Base-by-base conservation (phyloP, 139 green algal species). In the Coelastrella sp. region DNA sequence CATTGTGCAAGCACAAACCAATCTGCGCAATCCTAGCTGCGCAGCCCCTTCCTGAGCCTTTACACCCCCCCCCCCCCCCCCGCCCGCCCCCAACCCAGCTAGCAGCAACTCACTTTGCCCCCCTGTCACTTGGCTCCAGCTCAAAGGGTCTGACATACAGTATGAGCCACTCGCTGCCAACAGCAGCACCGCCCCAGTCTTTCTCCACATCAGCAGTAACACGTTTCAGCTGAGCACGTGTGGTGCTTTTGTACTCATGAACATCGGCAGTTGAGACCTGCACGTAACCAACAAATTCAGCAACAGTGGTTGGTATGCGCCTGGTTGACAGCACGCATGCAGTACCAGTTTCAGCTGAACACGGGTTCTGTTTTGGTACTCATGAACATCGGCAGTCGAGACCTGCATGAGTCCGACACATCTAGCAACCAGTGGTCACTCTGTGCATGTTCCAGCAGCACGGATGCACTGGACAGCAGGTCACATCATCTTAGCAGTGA, bases 251-350 rank as follows among this genome's bases (percentile, higher is more conserved):
- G 94, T 98, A 98, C 23, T 98, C 96, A n/a, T 97, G 92, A 17
- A 92, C 61, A 66, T 98, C 96, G 4, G 94, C 90, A 20, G 90
- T 95, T 7, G 91, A 93, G 32, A 97, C 92, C 95, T 97, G 92
- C 61, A 68, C 7, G 61, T 68, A 68, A 7, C 7, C 10, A 68
- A 68, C 7, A 68, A 68, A 68, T 68, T 17, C 61, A 68, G n/a
- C n/a, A n/a, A n/a, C n/a, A n/a, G n/a, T n/a, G n/a, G n/a, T n/a
- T n/a, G n/a, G n/a, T n/a, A n/a, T n/a, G n/a, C n/a, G n/a, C n/a
- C n/a, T n/a, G n/a, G n/a, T n/a, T n/a, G n/a, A n/a, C n/a, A n/a
- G n/a, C n/a, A n/a, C n/a, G n/a, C n/a, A n/a, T n/a, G n/a, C n/a
- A n/a, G 97, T 90, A 2, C 85, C 91, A 59, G 89, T 87, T 95